Base-by-base conservation (phyloP, 192 early-diverging fungal genomes). In the Coemansia sp. region DNA sequence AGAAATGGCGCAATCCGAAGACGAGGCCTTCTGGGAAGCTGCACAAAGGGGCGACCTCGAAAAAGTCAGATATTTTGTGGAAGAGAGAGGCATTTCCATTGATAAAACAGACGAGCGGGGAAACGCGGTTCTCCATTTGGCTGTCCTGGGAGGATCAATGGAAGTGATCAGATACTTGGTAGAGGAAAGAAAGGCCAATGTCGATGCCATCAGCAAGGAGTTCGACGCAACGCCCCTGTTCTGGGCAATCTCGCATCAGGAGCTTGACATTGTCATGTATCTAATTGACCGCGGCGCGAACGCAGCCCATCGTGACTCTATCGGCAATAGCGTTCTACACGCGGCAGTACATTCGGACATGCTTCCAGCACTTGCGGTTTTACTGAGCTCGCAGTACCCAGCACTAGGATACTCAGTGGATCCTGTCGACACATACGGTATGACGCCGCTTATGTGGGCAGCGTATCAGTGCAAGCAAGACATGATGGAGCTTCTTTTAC, bases 381-480 rank as follows among this genome's bases (percentile, higher is more conserved):
- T 97, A 26, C 73, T 93, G 7, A 81, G 85, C 59, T 74, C 84
- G 5, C 91, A 82, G 52, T 70, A 86, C 2, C 84, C 90, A 67
- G 88, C 88, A 54, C 83, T 93, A 4, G 64, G 73, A 4, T 27
- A 30, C 32, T 67, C 73, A 34, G 55, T 81, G 10, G 91, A 98
- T 67, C 54, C 71, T 0, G 69, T 78, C 5, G 97, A 98, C 61
- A 74, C 81, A 3, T 82, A 92, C 54, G 89, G 89, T 26, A 86
- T 93, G 30, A 98, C 97, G 12, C 83, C 92, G 49, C 80, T 98
- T 24, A 96, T 97, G 92, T 98, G 97, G 97, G 88, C 92, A 1
- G 89, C 91, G 0, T 98, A 96, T 69, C 90, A 93, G 70, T 90
- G 89, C 2, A 91, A 92, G 71, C 83, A 87, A 28, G 61, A 86